Evolutionary conservation across 2,329 filamentous ascomycete species (phyloP).

Genomic region (Aureobasidium uvarum): DNA sequence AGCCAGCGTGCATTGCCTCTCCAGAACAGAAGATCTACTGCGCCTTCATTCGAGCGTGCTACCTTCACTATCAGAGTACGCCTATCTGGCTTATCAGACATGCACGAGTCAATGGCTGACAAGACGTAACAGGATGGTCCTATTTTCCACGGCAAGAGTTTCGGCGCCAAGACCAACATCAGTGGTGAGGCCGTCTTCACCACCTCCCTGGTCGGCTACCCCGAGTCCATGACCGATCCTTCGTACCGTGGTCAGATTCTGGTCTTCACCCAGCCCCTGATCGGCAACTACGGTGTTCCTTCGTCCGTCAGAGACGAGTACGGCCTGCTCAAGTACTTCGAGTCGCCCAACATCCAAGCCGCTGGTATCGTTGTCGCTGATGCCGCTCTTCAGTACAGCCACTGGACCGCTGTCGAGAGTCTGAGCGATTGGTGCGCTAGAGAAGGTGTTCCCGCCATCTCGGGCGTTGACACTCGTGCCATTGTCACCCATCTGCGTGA

Average conservation of each 20-base stretch:
- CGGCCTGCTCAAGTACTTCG: slow-evolving; percentile 95
- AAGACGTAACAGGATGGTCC: slow-evolving; percentile 69
- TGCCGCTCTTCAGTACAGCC: slow-evolving; percentile 89
- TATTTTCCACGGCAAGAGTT: slow-evolving; percentile 93
- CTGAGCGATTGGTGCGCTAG: slow-evolving; percentile 91
- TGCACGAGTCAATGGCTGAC: slow-evolving; percentile 34
- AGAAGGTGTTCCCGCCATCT: slow-evolving; percentile 93
- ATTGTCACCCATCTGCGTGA: slow-evolving; percentile 96
- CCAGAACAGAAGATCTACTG: slow-evolving; percentile 59
- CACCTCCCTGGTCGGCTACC: slow-evolving; percentile 95
- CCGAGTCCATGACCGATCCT: slow-evolving; percentile 75
- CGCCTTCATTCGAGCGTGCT: slow-evolving; percentile 71
- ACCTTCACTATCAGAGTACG: slow-evolving; percentile 90
- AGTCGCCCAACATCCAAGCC: slow-evolving; percentile 96
- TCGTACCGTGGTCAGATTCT: slow-evolving; percentile 85
- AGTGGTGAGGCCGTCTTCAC: slow-evolving; percentile 99
- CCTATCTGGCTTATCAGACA: slow-evolving; percentile 27
- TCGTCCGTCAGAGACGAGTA: slow-evolving; percentile 79
- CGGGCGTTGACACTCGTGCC: slow-evolving; percentile 92
- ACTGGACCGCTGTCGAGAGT: slow-evolving; percentile 98
- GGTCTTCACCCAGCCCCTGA: slow-evolving; percentile 96
- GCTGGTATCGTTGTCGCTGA: slow-evolving; percentile 95
- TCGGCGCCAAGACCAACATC: slow-evolving; percentile 94
- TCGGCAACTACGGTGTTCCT: slow-evolving; percentile 98
- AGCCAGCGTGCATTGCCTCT: slow-evolving; percentile 66